These are phyloP conservation scores for Corchorus capsularis DNA, from an alignment of 345 rosid species.

Conservation along the genomic window DNA sequence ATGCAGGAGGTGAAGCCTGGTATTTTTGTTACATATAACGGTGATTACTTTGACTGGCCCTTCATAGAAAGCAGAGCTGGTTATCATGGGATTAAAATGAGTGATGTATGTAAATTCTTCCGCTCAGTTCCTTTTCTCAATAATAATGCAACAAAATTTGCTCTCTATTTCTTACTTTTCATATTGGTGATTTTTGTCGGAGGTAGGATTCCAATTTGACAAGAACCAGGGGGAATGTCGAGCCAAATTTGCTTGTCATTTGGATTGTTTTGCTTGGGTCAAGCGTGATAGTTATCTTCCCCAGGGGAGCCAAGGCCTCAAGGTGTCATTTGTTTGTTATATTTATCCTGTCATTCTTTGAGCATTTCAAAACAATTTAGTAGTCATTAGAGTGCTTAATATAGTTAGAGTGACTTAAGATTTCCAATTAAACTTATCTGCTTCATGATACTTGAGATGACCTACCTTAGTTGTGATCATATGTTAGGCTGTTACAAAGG, in stretches of 20 bases:
- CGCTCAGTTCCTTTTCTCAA: constrained; percentile 11
- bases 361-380: constrained; percentile 1
- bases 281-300: constrained; percentile 99
- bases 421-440: constrained; percentile 5
- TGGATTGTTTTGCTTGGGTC: constrained; percentile 99
- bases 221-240: constrained; percentile 94
- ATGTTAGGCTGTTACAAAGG: constrained; percentile 89
- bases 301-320: constrained; percentile 97
- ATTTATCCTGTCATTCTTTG: constrained; percentile 14
- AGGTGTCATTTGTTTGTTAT: constrained; percentile 50
- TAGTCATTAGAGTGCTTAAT: constrained; percentile 3
- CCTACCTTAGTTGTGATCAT: constrained; percentile 25
- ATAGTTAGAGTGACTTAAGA: constrained; percentile 3
- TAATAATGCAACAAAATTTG: neutral
- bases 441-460: neutral
- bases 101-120: constrained; percentile 54
- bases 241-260: constrained; percentile 89
- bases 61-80: constrained; percentile 93
- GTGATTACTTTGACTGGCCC: constrained; percentile 98
- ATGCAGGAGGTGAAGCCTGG: constrained; percentile 96
- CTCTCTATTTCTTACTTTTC: constrained; percentile 11
- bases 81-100: constrained; percentile 83
- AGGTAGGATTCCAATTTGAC: constrained; percentile 87
- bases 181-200: constrained; percentile 43
- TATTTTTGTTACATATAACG: constrained; percentile 93